phyloP scores from a whole-genome alignment of 441 rosid genomes.

The Erodium trifolium region DNA sequence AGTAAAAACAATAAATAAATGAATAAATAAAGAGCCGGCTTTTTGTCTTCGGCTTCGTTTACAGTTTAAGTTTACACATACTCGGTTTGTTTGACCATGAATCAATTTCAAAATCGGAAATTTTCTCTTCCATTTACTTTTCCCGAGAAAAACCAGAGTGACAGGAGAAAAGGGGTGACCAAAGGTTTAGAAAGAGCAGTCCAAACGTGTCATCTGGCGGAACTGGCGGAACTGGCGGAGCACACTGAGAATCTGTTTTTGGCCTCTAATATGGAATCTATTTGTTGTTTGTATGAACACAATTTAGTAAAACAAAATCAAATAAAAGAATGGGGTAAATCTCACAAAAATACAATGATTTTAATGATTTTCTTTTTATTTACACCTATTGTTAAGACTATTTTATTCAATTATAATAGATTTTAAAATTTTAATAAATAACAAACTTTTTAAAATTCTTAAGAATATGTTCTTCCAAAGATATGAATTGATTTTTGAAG shows the following conservation, averaged over 20 bases:
- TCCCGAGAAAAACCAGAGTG: background rate
- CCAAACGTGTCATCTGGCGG: background rate
- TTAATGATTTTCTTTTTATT: no score
- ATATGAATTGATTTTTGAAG: no score
- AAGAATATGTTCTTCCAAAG: no score
- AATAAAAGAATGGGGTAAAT: no score
- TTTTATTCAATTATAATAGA: no score
- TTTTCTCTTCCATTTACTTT: background rate
- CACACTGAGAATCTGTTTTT: background rate
- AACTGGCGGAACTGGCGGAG: background rate
- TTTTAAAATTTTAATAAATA: no score
- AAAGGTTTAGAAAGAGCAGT: background rate
- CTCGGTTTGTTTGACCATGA: background rate
- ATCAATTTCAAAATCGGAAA: background rate
- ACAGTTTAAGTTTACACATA: no score
- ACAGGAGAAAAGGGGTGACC: background rate
- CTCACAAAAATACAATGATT: no score
- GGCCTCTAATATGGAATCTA: background rate
- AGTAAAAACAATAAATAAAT: slow-evolving; percentile 10
- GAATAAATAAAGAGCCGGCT: background rate
- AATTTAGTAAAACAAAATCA: no score
- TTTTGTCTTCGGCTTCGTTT: background rate
- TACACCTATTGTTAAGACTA: no score
- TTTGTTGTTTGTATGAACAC: no score
- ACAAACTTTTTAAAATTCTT: no score